These are phyloP conservation scores for Macrophomina tecta DNA, from an alignment of 2,329 filamentous ascomycete genomes.

Conservation along the genomic window DNA sequence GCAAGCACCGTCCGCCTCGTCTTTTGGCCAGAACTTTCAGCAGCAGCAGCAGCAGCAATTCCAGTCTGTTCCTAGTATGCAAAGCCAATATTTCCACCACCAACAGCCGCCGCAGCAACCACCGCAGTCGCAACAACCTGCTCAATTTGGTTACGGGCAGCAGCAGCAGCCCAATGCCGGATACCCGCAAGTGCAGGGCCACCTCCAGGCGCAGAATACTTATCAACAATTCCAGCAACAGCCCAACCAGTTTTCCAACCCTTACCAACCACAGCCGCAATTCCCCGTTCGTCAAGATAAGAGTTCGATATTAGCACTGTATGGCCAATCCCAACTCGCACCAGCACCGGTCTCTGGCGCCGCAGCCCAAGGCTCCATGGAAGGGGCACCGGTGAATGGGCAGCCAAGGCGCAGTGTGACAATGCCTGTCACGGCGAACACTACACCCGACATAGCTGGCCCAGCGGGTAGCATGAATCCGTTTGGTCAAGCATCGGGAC, in stretches of 20 bases:
- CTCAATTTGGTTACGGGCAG: slow-evolving; percentile 33
- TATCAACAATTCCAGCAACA: slow-evolving; percentile 36
- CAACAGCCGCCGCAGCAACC: slow-evolving; percentile 32
- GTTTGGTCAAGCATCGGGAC: slow-evolving; percentile 46
- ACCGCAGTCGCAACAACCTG: slow-evolving; percentile 31
- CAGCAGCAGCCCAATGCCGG: slow-evolving; percentile 31
- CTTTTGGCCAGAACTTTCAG: slow-evolving; percentile 46
- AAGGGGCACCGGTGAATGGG: slow-evolving; percentile 36
- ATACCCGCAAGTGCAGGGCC: slow-evolving; percentile 29
- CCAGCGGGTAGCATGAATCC: slow-evolving; percentile 62
- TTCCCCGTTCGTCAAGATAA: slow-evolving; percentile 65
- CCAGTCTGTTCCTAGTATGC: slow-evolving; percentile 7
- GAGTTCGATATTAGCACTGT: slow-evolving; percentile 76
- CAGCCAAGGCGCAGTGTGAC: slow-evolving; percentile 45
- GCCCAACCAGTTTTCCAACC: slow-evolving; percentile 41
- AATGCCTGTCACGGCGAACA: slow-evolving; percentile 40
- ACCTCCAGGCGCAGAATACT: slow-evolving; percentile 24
- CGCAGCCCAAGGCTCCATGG: slow-evolving; percentile 27
- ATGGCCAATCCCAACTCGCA: slow-evolving; percentile 65
- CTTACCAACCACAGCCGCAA: slow-evolving; percentile 43
- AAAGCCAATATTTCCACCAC: slow-evolving; percentile 27
- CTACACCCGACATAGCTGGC: slow-evolving; percentile 30
- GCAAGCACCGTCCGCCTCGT: slow-evolving; percentile 30
- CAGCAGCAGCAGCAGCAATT: slow-evolving; percentile 40
- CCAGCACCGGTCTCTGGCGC: slow-evolving; percentile 49